Percentiles rank a stretch among this genome's conserved stretches.
Evolutionary conservation across 1,139 yeast species (phyloP).

Genomic region (Hansenula sp.): DNA sequence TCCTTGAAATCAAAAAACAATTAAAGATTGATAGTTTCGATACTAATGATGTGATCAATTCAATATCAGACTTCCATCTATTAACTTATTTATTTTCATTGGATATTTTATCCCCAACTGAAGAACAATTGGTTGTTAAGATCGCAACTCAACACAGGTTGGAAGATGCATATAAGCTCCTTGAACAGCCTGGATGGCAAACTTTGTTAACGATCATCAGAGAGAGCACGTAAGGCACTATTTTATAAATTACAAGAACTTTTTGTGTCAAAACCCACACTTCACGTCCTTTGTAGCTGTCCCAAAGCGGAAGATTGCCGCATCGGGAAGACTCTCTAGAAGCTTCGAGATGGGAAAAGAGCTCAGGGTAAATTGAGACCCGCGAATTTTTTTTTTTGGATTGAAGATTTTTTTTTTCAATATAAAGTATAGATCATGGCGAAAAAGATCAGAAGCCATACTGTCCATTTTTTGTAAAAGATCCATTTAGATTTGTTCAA

Average conservation of each 20-base stretch:
- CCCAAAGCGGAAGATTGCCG: neutral
- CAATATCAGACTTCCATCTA: constrained; percentile 69
- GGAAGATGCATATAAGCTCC: constrained; percentile 48
- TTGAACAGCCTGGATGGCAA: constrained; percentile 74
- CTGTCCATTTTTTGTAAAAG: neutral
- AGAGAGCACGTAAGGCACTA: constrained; percentile 5
- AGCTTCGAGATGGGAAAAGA: constrained; percentile 2
- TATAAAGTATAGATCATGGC: constrained; percentile 2
- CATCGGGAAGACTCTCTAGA: constrained; percentile 1
- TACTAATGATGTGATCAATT: constrained; percentile 33
- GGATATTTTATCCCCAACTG: constrained; percentile 51
- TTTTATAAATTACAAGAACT: neutral
- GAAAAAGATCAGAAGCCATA: neutral
- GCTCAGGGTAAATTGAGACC: neutral
- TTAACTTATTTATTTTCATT: constrained; percentile 51
- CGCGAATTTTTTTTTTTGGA: neutral
- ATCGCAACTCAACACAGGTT: constrained; percentile 34
- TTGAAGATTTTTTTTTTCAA: constrained; percentile 1
- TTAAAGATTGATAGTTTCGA: constrained; percentile 37
- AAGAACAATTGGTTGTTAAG: constrained; percentile 43
- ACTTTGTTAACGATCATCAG: constrained; percentile 55
- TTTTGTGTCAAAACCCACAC: constrained; percentile 1
- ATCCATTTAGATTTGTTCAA: neutral
- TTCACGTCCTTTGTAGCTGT: neutral
- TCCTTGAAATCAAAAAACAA: constrained; percentile 43